Conservation (phyloP, 306 rosid species). For the Gleditsia sinensis region DNA sequence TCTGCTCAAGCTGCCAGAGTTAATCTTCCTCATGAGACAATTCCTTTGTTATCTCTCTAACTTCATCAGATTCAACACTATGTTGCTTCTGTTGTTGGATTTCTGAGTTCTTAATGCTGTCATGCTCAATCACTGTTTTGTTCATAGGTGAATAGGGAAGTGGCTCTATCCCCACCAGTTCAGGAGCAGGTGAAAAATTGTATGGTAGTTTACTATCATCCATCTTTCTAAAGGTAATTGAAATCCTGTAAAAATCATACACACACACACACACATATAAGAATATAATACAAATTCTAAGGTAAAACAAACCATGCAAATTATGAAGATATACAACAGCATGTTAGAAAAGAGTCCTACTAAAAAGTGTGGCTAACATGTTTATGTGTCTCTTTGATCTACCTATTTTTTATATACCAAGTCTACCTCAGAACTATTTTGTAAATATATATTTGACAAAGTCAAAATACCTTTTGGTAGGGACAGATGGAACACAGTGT, state of each 20-base stretch:
- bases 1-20: slow-evolving; percentile 24
- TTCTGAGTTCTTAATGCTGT: slow-evolving; percentile 5
- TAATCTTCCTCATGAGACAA: slow-evolving; percentile 23
- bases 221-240: slow-evolving; percentile 70
- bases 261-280: not conserved
- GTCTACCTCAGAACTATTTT: not conserved
- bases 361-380: too few species aligned
- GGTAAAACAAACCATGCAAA: not conserved
- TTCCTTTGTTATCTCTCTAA: not conserved
- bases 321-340: too few species aligned
- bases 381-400: not conserved
- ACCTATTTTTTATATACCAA: not conserved
- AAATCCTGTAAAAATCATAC: slow-evolving; percentile 49
- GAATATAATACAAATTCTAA: not conserved
- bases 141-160: slow-evolving; percentile 11
- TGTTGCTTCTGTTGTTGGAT: slow-evolving; percentile 5
- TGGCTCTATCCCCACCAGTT: slow-evolving; percentile 46
- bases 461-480: slow-evolving; percentile 45
- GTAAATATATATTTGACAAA: not conserved
- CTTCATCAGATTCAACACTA: not conserved
- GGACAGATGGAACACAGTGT: slow-evolving; percentile 61
- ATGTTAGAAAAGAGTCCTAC: too few species aligned
- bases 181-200: slow-evolving; percentile 44
- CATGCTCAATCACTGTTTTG: not conserved
- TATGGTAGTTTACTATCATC: slow-evolving; percentile 50